phyloP scores from a whole-genome alignment of 1,284 basidiomycete genomes.

The Trichosporon ovoides region DNA sequence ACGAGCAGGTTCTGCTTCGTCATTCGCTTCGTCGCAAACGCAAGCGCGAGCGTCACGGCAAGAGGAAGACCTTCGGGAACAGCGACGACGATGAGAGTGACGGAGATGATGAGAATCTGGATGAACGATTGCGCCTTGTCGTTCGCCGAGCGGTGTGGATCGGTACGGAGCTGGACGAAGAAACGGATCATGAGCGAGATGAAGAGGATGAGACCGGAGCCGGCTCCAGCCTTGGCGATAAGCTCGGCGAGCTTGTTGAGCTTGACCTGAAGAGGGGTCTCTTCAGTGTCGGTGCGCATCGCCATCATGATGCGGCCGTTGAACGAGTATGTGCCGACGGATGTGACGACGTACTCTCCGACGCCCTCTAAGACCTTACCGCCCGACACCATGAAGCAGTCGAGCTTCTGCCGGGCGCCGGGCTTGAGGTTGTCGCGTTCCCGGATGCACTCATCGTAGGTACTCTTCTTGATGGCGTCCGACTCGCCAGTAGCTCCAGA shows the following conservation, averaged over 20 bases:
- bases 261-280: slow-evolving; percentile 88
- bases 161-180: slow-evolving; percentile 73
- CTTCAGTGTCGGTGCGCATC: slow-evolving; percentile 44
- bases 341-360: slow-evolving; percentile 84
- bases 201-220: slow-evolving; percentile 79
- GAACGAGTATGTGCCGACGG: slow-evolving; percentile 86
- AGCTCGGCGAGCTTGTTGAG: slow-evolving; percentile 86
- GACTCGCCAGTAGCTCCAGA: slow-evolving; percentile 94
- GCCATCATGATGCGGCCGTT: slow-evolving; percentile 92
- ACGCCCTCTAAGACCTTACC: slow-evolving; percentile 92
- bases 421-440: slow-evolving; percentile 45
- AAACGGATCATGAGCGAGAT: slow-evolving; percentile 84
- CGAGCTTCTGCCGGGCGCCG: slow-evolving; percentile 58
- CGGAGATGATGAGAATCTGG: slow-evolving; percentile 52
- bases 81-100: slow-evolving; percentile 92
- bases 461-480: slow-evolving; percentile 84
- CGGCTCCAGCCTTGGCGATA: slow-evolving; percentile 83
- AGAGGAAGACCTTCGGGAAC: slow-evolving; percentile 96
- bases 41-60: slow-evolving; percentile 91
- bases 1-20: slow-evolving; percentile 90
- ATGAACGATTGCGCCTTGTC: slow-evolving; percentile 73
- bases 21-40: slow-evolving; percentile 97
- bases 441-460: slow-evolving; percentile 70
- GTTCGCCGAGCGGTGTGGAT: slow-evolving; percentile 59
- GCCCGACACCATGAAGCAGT: slow-evolving; percentile 92